phyloP scores from a whole-genome alignment of 2,329 filamentous ascomycete species.

The Diaporthe destruens region DNA sequence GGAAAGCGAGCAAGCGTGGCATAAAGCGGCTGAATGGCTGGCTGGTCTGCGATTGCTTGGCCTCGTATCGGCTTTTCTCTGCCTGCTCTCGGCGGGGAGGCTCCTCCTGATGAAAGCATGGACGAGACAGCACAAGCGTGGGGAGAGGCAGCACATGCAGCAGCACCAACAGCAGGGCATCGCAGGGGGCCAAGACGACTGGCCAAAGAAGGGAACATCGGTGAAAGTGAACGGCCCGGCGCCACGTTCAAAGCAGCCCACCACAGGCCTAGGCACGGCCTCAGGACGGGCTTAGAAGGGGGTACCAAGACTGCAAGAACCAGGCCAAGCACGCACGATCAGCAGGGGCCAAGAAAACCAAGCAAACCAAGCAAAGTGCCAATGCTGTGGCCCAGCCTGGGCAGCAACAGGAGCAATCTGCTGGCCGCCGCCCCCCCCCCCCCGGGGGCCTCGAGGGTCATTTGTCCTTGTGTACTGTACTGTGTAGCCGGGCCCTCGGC shows the following conservation, averaged over 20 bases:
- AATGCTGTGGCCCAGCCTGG: constrained; percentile 27
- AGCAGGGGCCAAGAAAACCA: constrained; percentile 34
- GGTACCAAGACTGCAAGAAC: constrained; percentile 4
- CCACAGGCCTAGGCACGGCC: constrained; percentile 7
- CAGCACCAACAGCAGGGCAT: constrained; percentile 1
- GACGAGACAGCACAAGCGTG: neutral
- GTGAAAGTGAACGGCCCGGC: constrained; percentile 21
- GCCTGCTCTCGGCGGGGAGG: constrained; percentile 15
- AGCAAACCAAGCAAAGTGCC: constrained; percentile 38
- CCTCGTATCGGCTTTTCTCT: constrained; percentile 18
- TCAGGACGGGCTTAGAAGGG: constrained; percentile 16
- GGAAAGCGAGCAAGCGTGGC: constrained; percentile 8
- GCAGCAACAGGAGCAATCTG: constrained; percentile 11
- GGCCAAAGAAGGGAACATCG: neutral
- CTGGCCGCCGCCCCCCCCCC: neutral
- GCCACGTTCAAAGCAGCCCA: constrained; percentile 18
- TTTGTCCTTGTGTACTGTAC: neutral
- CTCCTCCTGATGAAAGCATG: neutral
- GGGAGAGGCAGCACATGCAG: neutral
- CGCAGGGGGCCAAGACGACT: neutral
- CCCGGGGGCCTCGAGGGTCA: neutral
- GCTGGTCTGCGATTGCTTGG: constrained; percentile 19
- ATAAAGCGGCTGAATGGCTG: constrained; percentile 26
- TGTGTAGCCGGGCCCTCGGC: neutral
- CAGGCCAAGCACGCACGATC: constrained; percentile 22